Evolutionary conservation across 2,329 filamentous ascomycete genomes (phyloP).

Genomic region (Anisogramma anomala): DNA sequence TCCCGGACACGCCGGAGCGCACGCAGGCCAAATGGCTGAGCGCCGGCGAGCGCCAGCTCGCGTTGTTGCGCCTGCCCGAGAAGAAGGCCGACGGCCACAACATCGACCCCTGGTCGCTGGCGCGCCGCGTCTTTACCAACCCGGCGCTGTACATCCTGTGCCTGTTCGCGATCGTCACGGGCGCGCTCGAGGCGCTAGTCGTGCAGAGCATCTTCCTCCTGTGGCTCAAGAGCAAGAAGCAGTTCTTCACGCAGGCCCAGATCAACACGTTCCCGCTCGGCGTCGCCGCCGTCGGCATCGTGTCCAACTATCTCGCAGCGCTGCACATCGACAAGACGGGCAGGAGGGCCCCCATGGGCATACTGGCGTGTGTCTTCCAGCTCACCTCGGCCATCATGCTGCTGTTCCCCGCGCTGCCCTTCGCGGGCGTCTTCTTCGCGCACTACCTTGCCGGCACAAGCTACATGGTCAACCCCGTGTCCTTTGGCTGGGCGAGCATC

Average conservation of each 20-base stretch:
- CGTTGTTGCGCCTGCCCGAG: slow-evolving; percentile 57
- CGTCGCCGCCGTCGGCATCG: slow-evolving; percentile 27
- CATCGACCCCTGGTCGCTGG: slow-evolving; percentile 26
- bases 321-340: slow-evolving; percentile 25
- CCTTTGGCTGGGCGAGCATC: slow-evolving; percentile 29
- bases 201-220: slow-evolving; percentile 19
- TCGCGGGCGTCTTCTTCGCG: slow-evolving; percentile 25
- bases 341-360: slow-evolving; percentile 24
- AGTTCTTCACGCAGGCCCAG: slow-evolving; percentile 18
- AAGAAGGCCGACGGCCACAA: slow-evolving; percentile 28
- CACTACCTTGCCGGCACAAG: slow-evolving; percentile 28
- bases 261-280: slow-evolving; percentile 27
- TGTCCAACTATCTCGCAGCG: slow-evolving; percentile 26
- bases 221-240: slow-evolving; percentile 18
- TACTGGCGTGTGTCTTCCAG: slow-evolving; percentile 24
- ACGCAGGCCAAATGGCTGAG: slow-evolving; percentile 32
- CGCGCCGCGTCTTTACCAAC: slow-evolving; percentile 30
- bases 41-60: slow-evolving; percentile 49
- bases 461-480: slow-evolving; percentile 29
- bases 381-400: slow-evolving; percentile 23
- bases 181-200: slow-evolving; percentile 24
- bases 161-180: slow-evolving; percentile 26
- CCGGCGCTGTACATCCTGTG: slow-evolving; percentile 28
- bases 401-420: slow-evolving; percentile 22
- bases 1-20: slow-evolving; percentile 32